Evolutionary conservation across 371 early-diverging fungal genomes (phyloP).

Genomic region (Dinochytrium kinnereticum): DNA sequence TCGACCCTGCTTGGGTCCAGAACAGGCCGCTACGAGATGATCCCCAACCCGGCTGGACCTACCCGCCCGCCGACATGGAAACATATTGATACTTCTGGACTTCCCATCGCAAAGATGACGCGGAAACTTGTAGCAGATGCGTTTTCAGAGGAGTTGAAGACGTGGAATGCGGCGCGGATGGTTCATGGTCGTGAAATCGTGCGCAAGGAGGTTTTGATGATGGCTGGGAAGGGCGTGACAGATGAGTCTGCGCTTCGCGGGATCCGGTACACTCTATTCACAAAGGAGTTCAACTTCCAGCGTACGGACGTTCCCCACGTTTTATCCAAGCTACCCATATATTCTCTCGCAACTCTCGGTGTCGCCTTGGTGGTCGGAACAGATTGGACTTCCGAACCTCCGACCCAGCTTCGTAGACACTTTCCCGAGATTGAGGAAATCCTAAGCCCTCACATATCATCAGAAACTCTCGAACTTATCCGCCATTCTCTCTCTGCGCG

Average conservation of each 20-base stretch:
- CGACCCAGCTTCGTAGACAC: not conserved
- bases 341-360: not conserved
- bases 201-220: not conserved
- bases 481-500: not conserved
- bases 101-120: not conserved
- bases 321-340: not conserved
- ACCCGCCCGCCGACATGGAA: not conserved
- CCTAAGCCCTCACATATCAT: not conserved
- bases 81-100: not conserved
- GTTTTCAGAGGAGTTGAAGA: not conserved
- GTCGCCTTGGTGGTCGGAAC: conserved; percentile 4
- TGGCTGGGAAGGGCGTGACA: not conserved
- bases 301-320: conserved; percentile 20
- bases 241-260: not conserved
- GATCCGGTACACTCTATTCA: not conserved
- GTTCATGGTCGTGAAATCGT: not conserved
- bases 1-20: conserved; percentile 1
- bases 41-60: not conserved
- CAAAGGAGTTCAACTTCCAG: conserved; percentile 8
- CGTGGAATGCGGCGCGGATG: not conserved
- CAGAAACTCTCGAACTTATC: not conserved
- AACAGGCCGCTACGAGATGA: conserved; percentile 14
- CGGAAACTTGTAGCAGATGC: conserved; percentile 9
- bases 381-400: conserved; percentile 19
- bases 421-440: not conserved